Evolutionary conservation across 495 filamentous ascomycete genomes (phyloP).

Genomic region (Elasticomyces elasticus): DNA sequence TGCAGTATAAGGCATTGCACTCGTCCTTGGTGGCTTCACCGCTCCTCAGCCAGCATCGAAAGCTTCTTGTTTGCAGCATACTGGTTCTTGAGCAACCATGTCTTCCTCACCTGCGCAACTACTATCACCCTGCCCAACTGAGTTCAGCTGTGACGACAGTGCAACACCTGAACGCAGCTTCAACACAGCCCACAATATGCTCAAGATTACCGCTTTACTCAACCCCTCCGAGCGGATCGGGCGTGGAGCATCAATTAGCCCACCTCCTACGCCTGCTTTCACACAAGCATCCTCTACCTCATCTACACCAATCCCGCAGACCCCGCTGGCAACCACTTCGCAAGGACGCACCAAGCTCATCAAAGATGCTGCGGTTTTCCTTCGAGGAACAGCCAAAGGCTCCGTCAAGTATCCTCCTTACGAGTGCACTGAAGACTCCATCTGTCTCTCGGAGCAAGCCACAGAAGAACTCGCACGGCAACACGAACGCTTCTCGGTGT

Average conservation of each 20-base stretch:
- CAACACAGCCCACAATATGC: not conserved
- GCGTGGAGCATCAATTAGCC: conserved; percentile 1
- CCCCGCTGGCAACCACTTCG: not conserved
- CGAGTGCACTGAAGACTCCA: conserved; percentile 11
- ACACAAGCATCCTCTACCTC: conserved; percentile 1
- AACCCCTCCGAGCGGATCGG: conserved; percentile 4
- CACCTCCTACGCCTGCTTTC: conserved; percentile 13
- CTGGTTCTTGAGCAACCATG: not conserved
- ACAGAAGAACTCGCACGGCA: conserved; percentile 45
- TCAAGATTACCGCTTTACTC: conserved; percentile 18
- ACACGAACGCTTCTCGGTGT: conserved; percentile 51
- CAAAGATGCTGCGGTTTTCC: conserved; percentile 17
- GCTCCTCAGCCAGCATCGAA: conserved; percentile 5
- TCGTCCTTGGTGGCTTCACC: conserved; percentile 12
- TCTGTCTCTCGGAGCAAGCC: conserved; percentile 23
- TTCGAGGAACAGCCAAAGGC: conserved; percentile 3
- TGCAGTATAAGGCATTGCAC: conserved; percentile 18
- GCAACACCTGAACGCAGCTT: not conserved
- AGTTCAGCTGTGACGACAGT: not conserved
- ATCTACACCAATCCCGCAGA: conserved; percentile 1
- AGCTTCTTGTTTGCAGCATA: not conserved
- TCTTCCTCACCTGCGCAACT: conserved; percentile 6
- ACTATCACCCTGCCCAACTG: conserved; percentile 7
- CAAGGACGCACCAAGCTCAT: conserved; percentile 8
- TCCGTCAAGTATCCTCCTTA: conserved; percentile 16